Percentiles rank a stretch among this genome's conserved stretches.
These are phyloP conservation scores for Paramecium pentaurelia DNA, from an alignment of 73 alveolate species.

Conservation along the genomic window DNA sequence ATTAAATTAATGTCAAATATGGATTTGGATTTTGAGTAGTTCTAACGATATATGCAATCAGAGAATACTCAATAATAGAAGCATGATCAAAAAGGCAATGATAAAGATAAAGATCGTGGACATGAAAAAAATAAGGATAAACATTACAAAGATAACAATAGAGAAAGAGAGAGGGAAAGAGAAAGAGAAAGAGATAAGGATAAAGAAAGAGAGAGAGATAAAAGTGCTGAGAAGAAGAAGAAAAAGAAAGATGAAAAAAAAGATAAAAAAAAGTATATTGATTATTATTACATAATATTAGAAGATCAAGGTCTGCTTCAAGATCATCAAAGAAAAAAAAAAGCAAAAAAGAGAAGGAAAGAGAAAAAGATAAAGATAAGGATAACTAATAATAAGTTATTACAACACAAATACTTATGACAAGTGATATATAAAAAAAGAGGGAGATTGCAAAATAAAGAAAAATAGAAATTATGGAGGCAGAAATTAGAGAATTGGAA, in stretches of 20 bases:
- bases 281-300: neutral
- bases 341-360: neutral
- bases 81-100: neutral
- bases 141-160: neutral
- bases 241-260: slow-evolving; percentile 15
- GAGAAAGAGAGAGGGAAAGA: neutral
- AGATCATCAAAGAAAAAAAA: slow-evolving; percentile 1
- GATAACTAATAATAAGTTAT: neutral
- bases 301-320: neutral
- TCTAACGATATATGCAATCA: neutral
- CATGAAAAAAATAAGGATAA: neutral
- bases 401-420: neutral
- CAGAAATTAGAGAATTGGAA: slow-evolving; percentile 32
- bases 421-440: slow-evolving; percentile 22
- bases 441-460: slow-evolving; percentile 37
- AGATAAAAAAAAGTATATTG: neutral
- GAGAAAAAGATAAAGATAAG: neutral
- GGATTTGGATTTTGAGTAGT: slow-evolving; percentile 21
- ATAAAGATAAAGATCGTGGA: neutral
- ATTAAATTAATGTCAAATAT: neutral
- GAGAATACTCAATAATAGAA: neutral
- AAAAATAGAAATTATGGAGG: slow-evolving; percentile 33
- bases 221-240: neutral
- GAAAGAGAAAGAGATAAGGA: neutral
- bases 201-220: neutral